Evolutionary conservation across 345 rosid genomes (phyloP), one percentile per base, ranked within the genome.

Genomic region (Lumnitzera racemosa): DNA sequence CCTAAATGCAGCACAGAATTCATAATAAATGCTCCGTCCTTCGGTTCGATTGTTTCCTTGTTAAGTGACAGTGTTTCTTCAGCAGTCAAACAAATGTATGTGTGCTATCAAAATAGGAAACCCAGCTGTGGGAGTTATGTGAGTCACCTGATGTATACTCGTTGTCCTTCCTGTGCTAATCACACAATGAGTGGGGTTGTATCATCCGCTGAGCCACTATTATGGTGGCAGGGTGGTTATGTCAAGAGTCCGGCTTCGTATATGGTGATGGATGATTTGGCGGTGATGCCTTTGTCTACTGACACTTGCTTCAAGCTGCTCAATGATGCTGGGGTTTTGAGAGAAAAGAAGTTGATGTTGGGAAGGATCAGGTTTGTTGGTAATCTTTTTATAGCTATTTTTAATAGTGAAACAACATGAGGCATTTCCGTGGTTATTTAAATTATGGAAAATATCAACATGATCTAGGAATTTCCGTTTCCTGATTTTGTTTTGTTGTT

Each of bases 261-360:
- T 46, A 55, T 55, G 58, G 16, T 55, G 15, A 55, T 15, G 58
- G 58, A 55, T 55, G 47, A 55, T 15, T 29, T 55, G 58, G 47
- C 1, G 57, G 57, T 54, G 9, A 54, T 12, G 31, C 57, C 57
- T 3, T 2, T 55, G 47, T 55, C 58, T 25, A 55, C 58, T 16
- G 29, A 13, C 5, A 24, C 36, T 7, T 27, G 41, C 47, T 13
- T 46, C 15, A 17, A 59, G 15, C 15, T 61, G 20, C 20, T 13
- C 17, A 29, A 29, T 16, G 20, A 55, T 7, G 25, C 16, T 41
- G 58, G 46, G 10, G 47, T 15, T 7, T 55, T 12, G 15, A 55
- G 20, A 47, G 29, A 47, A 55, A 29, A 20, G 46, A 11, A 13
- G 17, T 55, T 25, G 58, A 29, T 1, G 4, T 55, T 12, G 58